A percentile compares a stretch with the other conserved stretches of the same genome.
phyloP scores from a whole-genome alignment of 2,329 filamentous ascomycete species.

The Fusarium neocosmosporiellum region DNA sequence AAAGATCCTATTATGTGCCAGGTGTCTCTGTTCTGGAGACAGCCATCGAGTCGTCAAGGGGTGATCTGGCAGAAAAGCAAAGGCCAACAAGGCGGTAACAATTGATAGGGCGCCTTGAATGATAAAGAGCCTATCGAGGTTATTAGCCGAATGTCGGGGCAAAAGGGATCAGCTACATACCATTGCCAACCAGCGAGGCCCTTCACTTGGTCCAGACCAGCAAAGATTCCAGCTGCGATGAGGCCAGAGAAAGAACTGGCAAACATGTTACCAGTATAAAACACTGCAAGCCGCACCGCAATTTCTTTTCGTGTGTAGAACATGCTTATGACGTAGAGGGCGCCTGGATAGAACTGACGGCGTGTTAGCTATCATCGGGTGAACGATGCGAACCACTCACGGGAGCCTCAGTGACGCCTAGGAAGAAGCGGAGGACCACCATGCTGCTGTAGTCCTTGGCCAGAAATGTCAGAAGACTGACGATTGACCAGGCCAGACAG shows the following conservation, averaged over 20 bases:
- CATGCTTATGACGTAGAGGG: slow-evolving; percentile 57
- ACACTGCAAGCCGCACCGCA: slow-evolving; percentile 53
- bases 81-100: slow-evolving; percentile 42
- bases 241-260: slow-evolving; percentile 55
- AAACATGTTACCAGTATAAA: slow-evolving; percentile 55
- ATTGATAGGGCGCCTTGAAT: slow-evolving; percentile 46
- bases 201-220: slow-evolving; percentile 39
- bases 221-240: slow-evolving; percentile 56
- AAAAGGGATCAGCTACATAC: background rate
- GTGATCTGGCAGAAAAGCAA: slow-evolving; percentile 50
- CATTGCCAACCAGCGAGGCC: slow-evolving; percentile 46
- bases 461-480: slow-evolving; percentile 54
- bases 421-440: slow-evolving; percentile 55
- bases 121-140: slow-evolving; percentile 39
- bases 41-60: slow-evolving; percentile 53
- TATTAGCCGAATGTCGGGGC: background rate
- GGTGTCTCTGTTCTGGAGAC: slow-evolving; percentile 50
- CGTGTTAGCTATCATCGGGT: background rate
- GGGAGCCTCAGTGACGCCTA: slow-evolving; percentile 54
- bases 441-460: slow-evolving; percentile 55
- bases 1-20: slow-evolving; percentile 54
- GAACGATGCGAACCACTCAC: background rate
- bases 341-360: slow-evolving; percentile 47
- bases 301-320: slow-evolving; percentile 65
- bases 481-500: slow-evolving; percentile 54